These are phyloP conservation scores for Camellia japonica DNA, from an alignment of 148 eudicot species.

Conservation along the genomic window DNA sequence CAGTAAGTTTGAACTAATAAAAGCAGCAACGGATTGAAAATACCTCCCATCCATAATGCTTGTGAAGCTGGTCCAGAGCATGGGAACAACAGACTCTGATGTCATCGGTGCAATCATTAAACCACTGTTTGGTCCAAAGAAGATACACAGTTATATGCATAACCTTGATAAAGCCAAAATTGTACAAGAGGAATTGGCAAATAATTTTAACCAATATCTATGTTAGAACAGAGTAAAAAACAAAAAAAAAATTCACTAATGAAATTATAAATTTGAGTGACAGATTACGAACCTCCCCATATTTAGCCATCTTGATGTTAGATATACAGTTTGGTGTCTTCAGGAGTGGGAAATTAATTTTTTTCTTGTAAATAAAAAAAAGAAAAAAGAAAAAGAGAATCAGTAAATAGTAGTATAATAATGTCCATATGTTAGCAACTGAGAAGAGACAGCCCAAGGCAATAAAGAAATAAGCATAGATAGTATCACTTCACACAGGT, in stretches of 20 bases:
- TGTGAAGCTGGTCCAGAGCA: constrained; percentile 54
- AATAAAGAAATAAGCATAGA: neutral
- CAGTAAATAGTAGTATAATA: constrained; percentile 5
- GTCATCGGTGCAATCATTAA: constrained; percentile 73
- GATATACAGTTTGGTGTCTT: constrained; percentile 40
- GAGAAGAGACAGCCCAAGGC: neutral
- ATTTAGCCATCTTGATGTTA: constrained; percentile 67
- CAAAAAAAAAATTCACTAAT: neutral
- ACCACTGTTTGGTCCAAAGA: constrained; percentile 56
- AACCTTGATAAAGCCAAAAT: neutral
- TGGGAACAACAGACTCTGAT: constrained; percentile 62
- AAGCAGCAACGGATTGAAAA: neutral
- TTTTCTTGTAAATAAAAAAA: constrained; percentile 36
- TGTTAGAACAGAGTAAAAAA: neutral
- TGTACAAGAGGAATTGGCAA: neutral
- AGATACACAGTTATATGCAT: neutral
- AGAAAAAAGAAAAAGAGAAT: constrained; percentile 12
- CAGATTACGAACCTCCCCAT: constrained; percentile 58
- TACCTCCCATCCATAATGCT: constrained; percentile 93
- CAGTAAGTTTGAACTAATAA: neutral
- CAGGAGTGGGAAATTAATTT: constrained; percentile 57
- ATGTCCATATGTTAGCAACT: too few relatives aligned
- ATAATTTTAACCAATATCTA: neutral
- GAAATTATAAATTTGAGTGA: neutral
- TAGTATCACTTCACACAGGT: too few relatives aligned